Conservation (phyloP, 371 early-diverging fungal genomes). For the Mucor circinelloides region DNA sequence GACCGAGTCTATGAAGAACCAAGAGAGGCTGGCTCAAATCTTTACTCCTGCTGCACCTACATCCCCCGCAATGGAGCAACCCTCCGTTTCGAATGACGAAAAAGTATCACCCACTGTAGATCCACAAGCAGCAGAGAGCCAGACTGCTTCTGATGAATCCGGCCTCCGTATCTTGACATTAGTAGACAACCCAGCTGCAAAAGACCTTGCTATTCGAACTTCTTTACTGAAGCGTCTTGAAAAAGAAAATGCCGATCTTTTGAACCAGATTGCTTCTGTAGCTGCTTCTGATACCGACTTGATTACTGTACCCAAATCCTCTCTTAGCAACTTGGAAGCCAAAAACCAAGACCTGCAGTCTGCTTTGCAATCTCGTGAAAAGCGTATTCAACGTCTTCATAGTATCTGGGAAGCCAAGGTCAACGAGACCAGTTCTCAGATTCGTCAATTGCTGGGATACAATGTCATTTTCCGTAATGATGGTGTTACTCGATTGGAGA, state of each 20-base stretch:
- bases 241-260: conserved; percentile 55
- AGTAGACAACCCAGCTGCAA: conserved; percentile 73
- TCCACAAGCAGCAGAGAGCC: neutral
- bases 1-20: neutral
- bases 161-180: conserved; percentile 60
- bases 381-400: conserved; percentile 66
- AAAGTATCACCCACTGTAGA: neutral
- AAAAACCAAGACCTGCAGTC: conserved; percentile 53
- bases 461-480: conserved; percentile 69
- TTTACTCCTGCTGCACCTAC: neutral
- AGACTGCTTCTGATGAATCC: neutral
- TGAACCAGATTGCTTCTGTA: conserved; percentile 18
- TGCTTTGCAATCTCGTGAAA: conserved; percentile 55
- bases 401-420: conserved; percentile 65
- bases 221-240: conserved; percentile 58
- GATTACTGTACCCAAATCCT: conserved; percentile 53
- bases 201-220: conserved; percentile 67
- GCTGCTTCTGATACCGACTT: conserved; percentile 16
- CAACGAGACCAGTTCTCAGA: conserved; percentile 62
- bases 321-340: conserved; percentile 56
- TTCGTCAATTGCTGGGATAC: conserved; percentile 66
- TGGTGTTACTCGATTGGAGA: conserved; percentile 72
- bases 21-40: neutral
- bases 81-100: neutral
- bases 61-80: neutral